A percentile compares a stretch with the other conserved stretches of the same genome.
These are phyloP conservation scores for Akanthomyces lecanii DNA, from an alignment of 2,329 filamentous ascomycete species.

Conservation along the genomic window DNA sequence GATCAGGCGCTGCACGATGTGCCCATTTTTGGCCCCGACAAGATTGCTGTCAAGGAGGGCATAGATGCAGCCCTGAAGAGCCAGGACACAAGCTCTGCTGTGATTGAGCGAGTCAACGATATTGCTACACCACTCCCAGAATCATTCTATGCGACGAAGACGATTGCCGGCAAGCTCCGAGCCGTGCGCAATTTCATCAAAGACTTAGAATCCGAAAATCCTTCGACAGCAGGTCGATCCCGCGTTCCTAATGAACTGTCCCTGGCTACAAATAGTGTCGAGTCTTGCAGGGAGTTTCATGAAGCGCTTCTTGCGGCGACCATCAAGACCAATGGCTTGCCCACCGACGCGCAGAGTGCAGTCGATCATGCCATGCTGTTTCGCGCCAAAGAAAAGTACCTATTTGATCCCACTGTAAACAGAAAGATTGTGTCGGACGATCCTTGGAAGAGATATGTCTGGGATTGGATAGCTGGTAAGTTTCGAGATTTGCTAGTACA, in stretches of 20 bases:
- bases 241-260: slow-evolving; percentile 32
- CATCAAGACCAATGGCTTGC: slow-evolving; percentile 42
- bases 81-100: slow-evolving; percentile 29
- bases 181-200: slow-evolving; percentile 39
- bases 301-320: slow-evolving; percentile 49
- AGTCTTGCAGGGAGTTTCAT: slow-evolving; percentile 54
- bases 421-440: slow-evolving; percentile 65
- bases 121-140: slow-evolving; percentile 35
- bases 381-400: slow-evolving; percentile 57
- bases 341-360: slow-evolving; percentile 47
- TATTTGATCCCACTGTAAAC: slow-evolving; percentile 63
- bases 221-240: slow-evolving; percentile 26
- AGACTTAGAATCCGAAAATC: slow-evolving; percentile 24
- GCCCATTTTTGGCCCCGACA: slow-evolving; percentile 54
- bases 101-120: slow-evolving; percentile 35
- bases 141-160: slow-evolving; percentile 38
- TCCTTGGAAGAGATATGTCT: slow-evolving; percentile 71
- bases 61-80: slow-evolving; percentile 39
- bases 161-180: slow-evolving; percentile 47
- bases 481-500: slow-evolving; percentile 20
- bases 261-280: slow-evolving; percentile 35
- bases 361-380: slow-evolving; percentile 56
- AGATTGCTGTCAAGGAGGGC: slow-evolving; percentile 38
- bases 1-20: slow-evolving; percentile 51
- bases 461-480: slow-evolving; percentile 68